phyloP scores from a whole-genome alignment of 176 grass and related monocot species.

The Pontederia crassipes region DNA sequence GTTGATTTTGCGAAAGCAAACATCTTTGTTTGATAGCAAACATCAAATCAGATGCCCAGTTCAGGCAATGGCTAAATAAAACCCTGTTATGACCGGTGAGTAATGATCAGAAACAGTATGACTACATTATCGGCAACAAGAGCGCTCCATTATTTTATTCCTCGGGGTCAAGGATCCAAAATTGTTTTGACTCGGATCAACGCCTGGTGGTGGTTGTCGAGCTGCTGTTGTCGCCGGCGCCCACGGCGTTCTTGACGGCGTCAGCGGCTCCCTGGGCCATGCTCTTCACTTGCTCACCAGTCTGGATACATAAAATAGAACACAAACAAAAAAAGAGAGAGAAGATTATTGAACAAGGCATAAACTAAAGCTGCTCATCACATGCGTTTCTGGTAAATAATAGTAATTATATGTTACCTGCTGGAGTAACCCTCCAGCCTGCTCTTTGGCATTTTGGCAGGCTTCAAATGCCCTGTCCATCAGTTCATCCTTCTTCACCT shows the following conservation, averaged over 20 bases:
- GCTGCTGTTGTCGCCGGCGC: not conserved
- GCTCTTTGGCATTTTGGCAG: not conserved
- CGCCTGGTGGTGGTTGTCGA: not conserved
- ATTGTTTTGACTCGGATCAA: too few species aligned
- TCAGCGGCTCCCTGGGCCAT: constrained; percentile 21
- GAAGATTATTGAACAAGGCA: not conserved
- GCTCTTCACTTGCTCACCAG: constrained; percentile 15
- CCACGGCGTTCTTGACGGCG: constrained; percentile 19
- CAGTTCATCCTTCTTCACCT: constrained; percentile 13
- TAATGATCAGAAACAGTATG: too few species aligned
- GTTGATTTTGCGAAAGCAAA: too few species aligned
- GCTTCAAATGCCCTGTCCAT: constrained; percentile 4
- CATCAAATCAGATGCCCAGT: too few species aligned
- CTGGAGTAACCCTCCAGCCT: not conserved
- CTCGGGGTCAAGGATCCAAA: too few species aligned
- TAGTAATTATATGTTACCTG: not conserved
- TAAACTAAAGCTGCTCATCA: too few species aligned
- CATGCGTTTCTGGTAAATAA: too few species aligned
- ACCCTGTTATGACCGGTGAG: too few species aligned
- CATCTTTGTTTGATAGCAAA: too few species aligned
- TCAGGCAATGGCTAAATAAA: too few species aligned
- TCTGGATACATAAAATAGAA: not conserved
- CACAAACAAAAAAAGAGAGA: not conserved
- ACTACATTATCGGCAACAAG: too few species aligned
- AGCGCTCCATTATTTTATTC: too few species aligned